Evolutionary conservation across 768 basidiomycete species (phyloP), one percentile per base, ranked within the genome.

Genomic region (Mycena olivaceomarginata): DNA sequence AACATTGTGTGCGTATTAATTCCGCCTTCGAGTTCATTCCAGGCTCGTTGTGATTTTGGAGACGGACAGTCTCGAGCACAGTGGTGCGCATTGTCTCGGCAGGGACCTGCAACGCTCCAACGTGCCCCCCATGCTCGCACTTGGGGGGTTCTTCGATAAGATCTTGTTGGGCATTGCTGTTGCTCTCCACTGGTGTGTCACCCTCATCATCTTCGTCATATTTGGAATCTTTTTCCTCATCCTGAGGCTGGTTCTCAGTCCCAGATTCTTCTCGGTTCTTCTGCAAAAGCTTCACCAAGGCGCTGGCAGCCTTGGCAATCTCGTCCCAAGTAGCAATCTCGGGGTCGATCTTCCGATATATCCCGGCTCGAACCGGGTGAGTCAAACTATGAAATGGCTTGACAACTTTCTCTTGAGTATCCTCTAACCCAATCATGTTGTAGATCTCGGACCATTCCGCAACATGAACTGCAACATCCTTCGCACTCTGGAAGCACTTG

Each of bases 331-430:
- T 57, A 0, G 79, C 71, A 0, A 43, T 31, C 2, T 81, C 78
- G 1, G 81, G 81, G 0, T 76, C 80, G 0, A 83, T 60, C 1
- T 81, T 25, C 5, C 60, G 60, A 20, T 62, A 62, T 18, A 62
- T 62, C 12, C 40, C 60, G 13, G 22, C 40, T 11, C 82, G 82
- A 0, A 85, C 77, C 16, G 66, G 41, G 2, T 48, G 20, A 2
- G 65, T 70, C 0, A 84, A 67, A 0, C 85, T 82, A 0, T 80
- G 75, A 81, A 82, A 86, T 0, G 85, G 68, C 39, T 77, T 72
- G 15, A 80, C 71, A 0, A 84, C 81, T 20, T 80, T 68, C 10
- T 82, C 81, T 0, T 65, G 73, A 0, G 80, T 68, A 0, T 82
- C 76, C 0, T 79, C 60, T 5, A 81, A 74, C 0, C 82, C 82